A percentile compares a stretch with the other conserved stretches of the same genome.
Conservation (phyloP, 2,329 filamentous ascomycete species). For the Zasmidium citrigriseum region DNA sequence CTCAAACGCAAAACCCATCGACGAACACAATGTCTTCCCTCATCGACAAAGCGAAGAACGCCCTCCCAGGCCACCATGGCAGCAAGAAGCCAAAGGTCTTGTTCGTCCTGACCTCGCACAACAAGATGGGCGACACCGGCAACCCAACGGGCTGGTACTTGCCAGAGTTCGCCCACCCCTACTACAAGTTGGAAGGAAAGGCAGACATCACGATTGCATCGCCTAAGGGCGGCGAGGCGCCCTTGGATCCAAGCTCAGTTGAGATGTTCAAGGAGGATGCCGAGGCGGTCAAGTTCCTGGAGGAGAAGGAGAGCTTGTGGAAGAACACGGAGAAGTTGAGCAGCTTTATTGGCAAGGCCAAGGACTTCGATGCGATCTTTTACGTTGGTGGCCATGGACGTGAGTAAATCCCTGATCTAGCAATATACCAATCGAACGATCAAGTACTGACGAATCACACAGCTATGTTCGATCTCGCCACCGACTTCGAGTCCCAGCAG, state of each 20-base stretch:
- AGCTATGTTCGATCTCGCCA: conserved; percentile 67
- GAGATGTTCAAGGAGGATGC: conserved; percentile 32
- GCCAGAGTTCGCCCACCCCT: conserved; percentile 40
- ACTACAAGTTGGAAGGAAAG: conserved; percentile 40
- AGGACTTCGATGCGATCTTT: conserved; percentile 65
- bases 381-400: conserved; percentile 62
- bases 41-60: conserved; percentile 2
- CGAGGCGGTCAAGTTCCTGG: conserved; percentile 41
- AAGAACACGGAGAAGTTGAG: conserved; percentile 62
- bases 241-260: conserved; percentile 38
- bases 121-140: conserved; percentile 44
- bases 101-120: conserved; percentile 68
- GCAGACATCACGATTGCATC: conserved; percentile 42
- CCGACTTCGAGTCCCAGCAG: conserved; percentile 57
- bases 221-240: conserved; percentile 40
- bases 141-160: conserved; percentile 71
- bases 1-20: background rate
- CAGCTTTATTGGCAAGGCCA: conserved; percentile 56
- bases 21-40: background rate
- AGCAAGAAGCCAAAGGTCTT: conserved; percentile 59
- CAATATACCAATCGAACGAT: background rate
- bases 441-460: background rate
- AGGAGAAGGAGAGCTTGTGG: conserved; percentile 61
- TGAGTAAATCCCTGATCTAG: conserved; percentile 39
- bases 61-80: background rate